Conservation (phyloP, 2,329 filamentous ascomycete genomes). For the Ceratocystis cubensis region DNA sequence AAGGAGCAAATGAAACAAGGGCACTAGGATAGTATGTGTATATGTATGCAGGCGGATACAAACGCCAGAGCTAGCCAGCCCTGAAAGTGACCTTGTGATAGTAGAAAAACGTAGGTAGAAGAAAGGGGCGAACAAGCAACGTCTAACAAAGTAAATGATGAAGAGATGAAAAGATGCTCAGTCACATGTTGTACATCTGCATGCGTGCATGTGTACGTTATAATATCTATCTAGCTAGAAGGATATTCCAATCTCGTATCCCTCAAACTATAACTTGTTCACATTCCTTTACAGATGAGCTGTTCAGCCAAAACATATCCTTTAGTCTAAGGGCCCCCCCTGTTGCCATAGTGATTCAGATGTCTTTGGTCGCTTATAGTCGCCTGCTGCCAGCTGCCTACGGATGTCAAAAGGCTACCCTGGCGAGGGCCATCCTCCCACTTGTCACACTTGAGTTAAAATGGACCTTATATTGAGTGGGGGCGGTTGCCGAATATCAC, state of each 20-base stretch:
- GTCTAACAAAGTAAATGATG: background rate
- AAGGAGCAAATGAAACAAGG: background rate
- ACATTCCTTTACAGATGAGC: background rate
- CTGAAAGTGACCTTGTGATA: background rate
- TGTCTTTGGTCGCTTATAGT: background rate
- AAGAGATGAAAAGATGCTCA: too few relatives aligned
- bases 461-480: background rate
- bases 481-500: background rate
- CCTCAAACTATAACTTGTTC: background rate
- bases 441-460: constrained; percentile 1
- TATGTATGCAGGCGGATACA: background rate
- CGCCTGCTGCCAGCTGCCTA: background rate
- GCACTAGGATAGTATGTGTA: background rate
- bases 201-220: too few relatives aligned
- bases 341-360: background rate
- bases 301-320: background rate
- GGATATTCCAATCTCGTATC: background rate
- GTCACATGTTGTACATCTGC: too few relatives aligned
- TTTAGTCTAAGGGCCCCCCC: background rate
- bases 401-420: background rate
- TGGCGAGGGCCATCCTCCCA: too few relatives aligned
- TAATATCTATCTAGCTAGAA: background rate
- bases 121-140: too few relatives aligned
- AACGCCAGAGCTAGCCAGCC: background rate
- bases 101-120: background rate